Base-by-base conservation (phyloP, 176 grass and related monocot species). In the Lolium rigidum region DNA sequence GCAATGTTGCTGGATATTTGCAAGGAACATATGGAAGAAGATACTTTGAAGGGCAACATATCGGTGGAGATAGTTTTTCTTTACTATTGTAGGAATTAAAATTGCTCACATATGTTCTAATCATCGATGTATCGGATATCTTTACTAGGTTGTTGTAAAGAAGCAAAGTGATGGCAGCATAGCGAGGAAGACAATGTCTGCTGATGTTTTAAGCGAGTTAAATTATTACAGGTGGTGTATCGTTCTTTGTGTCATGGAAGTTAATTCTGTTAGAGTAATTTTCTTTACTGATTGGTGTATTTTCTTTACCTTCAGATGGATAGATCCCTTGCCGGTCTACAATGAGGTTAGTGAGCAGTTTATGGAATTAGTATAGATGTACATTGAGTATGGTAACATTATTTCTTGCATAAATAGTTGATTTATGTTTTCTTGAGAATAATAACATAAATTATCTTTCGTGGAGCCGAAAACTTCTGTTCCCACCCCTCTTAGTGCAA, bases 1-100 rank as follows among this genome's bases (percentile, higher is more conserved):
- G 51, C 54, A 46, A 20, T 74, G 38, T 14, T 73, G 15, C 21
- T 74, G 51, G 81, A 74, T 83, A 73, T 41, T 25, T 83, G 68
- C 15, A 59, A 83, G 52, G 13, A 83, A 31, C 4, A 31, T 4
- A 9, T 26, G 15, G 37, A 83, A 2, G 20, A 4, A 10, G 18
- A 58, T 73, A 44, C 39, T 12, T 71, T 46, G 44, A 44, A 18
- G 41, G 41, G 15, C 22, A 73, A 7, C 4, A 12, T 83, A 57
- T 5, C 14, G 1, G 9, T 83, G 25, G 52, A 73, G 52, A 38
- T 83, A 15, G 9, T 16, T 64, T 41, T 71, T 46, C 18, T 24
- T 20, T 60, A 60, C 44, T 47, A 26, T 60, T 60, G 10, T 18
- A 26, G 3, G 3, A 62, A 41, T 15, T 5, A 44, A 6, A 20